Conservation (phyloP, 108 stramenopile genomes). For the Nitzschia inconspicua region DNA sequence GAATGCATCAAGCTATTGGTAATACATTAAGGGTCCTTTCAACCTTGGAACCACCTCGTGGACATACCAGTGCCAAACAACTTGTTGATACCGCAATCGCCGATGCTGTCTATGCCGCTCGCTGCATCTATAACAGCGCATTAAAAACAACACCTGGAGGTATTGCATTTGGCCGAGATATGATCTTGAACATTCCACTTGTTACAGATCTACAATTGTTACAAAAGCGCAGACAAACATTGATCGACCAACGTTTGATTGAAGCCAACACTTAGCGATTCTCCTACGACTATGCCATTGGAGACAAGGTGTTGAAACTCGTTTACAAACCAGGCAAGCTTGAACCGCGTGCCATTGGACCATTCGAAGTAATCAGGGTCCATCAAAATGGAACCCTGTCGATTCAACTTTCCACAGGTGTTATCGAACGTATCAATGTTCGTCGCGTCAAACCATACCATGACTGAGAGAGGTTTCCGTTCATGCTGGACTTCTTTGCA, state of each 20-base stretch:
- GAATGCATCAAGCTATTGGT: slow-evolving; percentile 35
- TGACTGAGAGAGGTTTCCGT: no score
- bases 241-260: no score
- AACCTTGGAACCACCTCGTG: no score
- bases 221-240: not conserved
- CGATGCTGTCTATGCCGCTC: slow-evolving; percentile 24
- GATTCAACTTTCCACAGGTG: no score
- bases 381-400: slow-evolving; percentile 33
- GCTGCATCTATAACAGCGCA: slow-evolving; percentile 3
- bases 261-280: slow-evolving; percentile 29
- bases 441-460: no score
- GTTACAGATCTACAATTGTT: slow-evolving; percentile 22
- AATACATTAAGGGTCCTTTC: no score
- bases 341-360: slow-evolving; percentile 16
- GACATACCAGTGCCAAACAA: no score
- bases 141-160: slow-evolving; percentile 32
- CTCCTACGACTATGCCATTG: no score
- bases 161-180: slow-evolving; percentile 31
- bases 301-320: no score
- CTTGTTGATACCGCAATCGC: slow-evolving; percentile 27
- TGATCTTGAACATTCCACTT: slow-evolving; percentile 39
- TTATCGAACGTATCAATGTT: no score
- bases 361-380: slow-evolving; percentile 19
- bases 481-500: no score
- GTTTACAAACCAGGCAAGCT: slow-evolving; percentile 29